Evolutionary conservation across 169 alveolate species (phyloP).

Genomic region (Cryptosporidium muris): DNA sequence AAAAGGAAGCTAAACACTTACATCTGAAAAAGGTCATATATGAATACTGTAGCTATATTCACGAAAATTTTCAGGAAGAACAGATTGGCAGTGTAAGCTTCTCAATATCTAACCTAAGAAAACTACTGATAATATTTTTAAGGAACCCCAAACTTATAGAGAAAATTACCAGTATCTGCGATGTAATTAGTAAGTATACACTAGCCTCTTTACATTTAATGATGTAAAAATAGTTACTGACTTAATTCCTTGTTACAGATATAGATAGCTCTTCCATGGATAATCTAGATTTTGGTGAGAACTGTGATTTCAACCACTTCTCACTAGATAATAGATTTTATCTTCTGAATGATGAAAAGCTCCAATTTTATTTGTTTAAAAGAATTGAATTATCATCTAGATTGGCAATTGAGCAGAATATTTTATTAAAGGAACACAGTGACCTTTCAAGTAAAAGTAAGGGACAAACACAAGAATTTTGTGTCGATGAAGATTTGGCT

Average conservation of each 20-base stretch:
- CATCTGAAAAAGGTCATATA: background rate
- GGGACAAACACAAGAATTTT: background rate
- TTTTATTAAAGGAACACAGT: conserved; percentile 9
- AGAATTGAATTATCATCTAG: conserved; percentile 27
- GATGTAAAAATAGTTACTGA: background rate
- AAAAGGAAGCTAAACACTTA: conserved; percentile 1
- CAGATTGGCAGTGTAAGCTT: conserved; percentile 8
- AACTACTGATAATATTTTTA: background rate
- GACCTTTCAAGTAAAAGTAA: background rate
- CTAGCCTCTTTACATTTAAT: background rate
- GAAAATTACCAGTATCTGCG: conserved; percentile 48
- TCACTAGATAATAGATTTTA: background rate
- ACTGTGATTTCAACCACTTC: too few relatives aligned
- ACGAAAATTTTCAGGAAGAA: background rate
- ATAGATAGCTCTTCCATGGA: background rate
- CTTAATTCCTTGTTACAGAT: background rate
- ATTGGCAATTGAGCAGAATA: conserved; percentile 13
- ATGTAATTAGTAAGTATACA: conserved; percentile 31
- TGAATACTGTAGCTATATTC: conserved; percentile 14
- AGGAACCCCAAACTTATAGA: conserved; percentile 8
- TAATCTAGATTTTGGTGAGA: too few relatives aligned
- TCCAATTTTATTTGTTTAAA: conserved; percentile 20
- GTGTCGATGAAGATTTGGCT: background rate
- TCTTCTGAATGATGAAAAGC: conserved; percentile 43
- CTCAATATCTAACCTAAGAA: background rate